Evolutionary conservation across 768 basidiomycete genomes (phyloP).

Genomic region (Suillus subaureus): DNA sequence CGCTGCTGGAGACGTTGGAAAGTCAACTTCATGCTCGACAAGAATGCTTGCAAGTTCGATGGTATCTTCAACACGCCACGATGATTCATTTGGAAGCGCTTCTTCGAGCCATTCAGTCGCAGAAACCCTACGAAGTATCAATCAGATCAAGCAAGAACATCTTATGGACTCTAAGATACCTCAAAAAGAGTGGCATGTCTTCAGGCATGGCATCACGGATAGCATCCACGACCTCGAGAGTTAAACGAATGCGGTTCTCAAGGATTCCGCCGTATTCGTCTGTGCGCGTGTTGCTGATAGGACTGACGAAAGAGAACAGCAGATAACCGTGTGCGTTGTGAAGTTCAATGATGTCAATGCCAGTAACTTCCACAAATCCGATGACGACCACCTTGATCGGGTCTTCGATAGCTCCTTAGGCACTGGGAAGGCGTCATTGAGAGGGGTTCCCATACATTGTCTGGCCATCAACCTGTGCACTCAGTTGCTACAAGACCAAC

Average conservation of each 20-base stretch:
- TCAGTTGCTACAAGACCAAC: too few species aligned
- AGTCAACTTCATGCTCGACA: constrained; percentile 67
- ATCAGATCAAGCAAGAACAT: neutral
- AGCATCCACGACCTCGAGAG: constrained; percentile 55
- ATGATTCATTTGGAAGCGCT: constrained; percentile 54
- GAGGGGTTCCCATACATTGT: constrained; percentile 65
- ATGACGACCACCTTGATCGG: constrained; percentile 65
- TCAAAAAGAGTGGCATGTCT: constrained; percentile 71
- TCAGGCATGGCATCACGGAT: constrained; percentile 59
- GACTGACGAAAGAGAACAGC: constrained; percentile 69
- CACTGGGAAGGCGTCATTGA: constrained; percentile 49
- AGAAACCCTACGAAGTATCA: constrained; percentile 48
- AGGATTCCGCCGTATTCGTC: constrained; percentile 76
- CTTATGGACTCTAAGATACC: constrained; percentile 36
- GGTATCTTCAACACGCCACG: constrained; percentile 75
- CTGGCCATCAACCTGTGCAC: too few species aligned
- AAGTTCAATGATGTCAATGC: too few species aligned
- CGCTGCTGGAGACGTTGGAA: constrained; percentile 71
- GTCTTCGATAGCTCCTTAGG: constrained; percentile 61
- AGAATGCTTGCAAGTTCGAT: constrained; percentile 59
- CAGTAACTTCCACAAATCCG: constrained; percentile 59
- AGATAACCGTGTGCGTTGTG: constrained; percentile 72
- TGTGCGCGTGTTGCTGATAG: constrained; percentile 69
- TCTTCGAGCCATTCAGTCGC: constrained; percentile 76
- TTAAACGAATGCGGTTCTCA: constrained; percentile 71